Base-by-base conservation (phyloP, 805 yeast species). In the Priceomyces fermenticarens region DNA sequence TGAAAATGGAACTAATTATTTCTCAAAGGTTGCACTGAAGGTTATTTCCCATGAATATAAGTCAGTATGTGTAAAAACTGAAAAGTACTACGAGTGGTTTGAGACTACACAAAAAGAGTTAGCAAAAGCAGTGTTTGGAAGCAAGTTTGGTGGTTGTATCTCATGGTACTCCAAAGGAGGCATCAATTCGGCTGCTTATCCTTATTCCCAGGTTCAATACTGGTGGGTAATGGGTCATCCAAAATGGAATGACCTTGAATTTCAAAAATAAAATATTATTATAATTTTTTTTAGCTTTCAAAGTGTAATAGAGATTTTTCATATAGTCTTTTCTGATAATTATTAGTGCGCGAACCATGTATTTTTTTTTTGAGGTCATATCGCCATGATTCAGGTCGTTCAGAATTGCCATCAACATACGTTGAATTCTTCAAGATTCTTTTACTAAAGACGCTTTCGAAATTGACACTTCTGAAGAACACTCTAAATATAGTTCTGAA, bases 91-190 rank as follows among this genome's bases (percentile, higher is more conserved):
- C 42, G 51, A 57, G 25, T 69, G 73, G 73, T 55, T 57, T 40
- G 44, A 44, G 5, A 49, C 41, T 5, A 46, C 53, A 3, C 72
- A 67, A 43, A 47, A 26, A 4, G 47, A 48, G 29, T 58, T 67
- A 44, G 41, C 38, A 30, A 48, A 44, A 35, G 46, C 62, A 4
- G 72, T 69, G 1, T 69, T 58, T 47, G 74, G 74, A 2, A 52
- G 65, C 7, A 41, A 47, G 3, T 63, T 62, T 41, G 74, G 73
- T 3, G 74, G 74, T 2, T 69, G 74, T 45, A 49, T 48, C 10
- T 57, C 70, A n/a, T 69, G 74, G 73, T 69, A 67, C 40, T 16
- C 62, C 1, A 41, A 48, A 27, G 53, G 44, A 14, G 62, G 61
- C 10, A 38, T 49, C 40, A 68, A 68, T 44, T 47, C 54, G 28